phyloP scores from a whole-genome alignment of 805 yeast genomes.

The Candida endomychidarum region DNA sequence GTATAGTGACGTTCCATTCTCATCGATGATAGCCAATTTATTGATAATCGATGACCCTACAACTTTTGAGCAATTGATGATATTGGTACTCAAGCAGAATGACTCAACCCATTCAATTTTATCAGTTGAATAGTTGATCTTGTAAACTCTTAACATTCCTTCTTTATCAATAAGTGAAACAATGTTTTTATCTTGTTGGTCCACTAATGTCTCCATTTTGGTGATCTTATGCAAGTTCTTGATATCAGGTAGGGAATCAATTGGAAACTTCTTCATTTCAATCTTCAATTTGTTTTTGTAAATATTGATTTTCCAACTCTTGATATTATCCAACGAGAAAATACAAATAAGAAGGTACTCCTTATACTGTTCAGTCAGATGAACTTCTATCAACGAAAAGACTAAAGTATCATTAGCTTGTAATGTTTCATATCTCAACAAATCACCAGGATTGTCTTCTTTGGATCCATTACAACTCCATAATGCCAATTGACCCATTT shows the following conservation, averaged over 20 bases:
- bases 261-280: constrained; percentile 27
- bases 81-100: constrained; percentile 54
- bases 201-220: constrained; percentile 38
- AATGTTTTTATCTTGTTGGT: constrained; percentile 29
- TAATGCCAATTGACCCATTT: constrained; percentile 43
- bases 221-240: constrained; percentile 46
- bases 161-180: constrained; percentile 56
- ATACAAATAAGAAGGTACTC: constrained; percentile 11
- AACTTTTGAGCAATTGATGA: constrained; percentile 50
- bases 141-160: constrained; percentile 26
- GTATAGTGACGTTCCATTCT: constrained; percentile 47
- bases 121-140: constrained; percentile 12
- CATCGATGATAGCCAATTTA: constrained; percentile 73
- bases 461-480: constrained; percentile 57
- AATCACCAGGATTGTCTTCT: constrained; percentile 30
- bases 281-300: constrained; percentile 34
- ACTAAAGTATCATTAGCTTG: constrained; percentile 7
- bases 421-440: constrained; percentile 15
- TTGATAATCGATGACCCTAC: constrained; percentile 70
- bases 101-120: constrained; percentile 50
- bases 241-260: constrained; percentile 41
- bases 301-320: constrained; percentile 50
- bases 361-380: constrained; percentile 2
- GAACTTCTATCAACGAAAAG: constrained; percentile 11
- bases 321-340: constrained; percentile 10